A percentile compares a stretch with the other conserved stretches of the same genome.
These are phyloP conservation scores for Cyphellophora attinorum DNA, from an alignment of 2,329 filamentous ascomycete species.

Conservation along the genomic window DNA sequence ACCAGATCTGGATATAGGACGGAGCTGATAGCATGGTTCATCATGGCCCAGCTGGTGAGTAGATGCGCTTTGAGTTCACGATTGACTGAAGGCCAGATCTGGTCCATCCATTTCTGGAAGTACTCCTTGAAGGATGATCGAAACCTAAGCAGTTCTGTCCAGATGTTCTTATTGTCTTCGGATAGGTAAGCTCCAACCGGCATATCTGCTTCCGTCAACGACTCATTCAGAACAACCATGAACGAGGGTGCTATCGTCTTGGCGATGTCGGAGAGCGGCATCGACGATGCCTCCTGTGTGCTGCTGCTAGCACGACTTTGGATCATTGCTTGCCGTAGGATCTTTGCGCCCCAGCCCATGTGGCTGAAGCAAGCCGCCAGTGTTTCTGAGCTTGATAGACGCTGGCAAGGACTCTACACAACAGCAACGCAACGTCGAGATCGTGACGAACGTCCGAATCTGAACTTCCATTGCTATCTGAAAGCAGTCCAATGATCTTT, in stretches of 20 bases:
- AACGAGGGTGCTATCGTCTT: constrained; percentile 5
- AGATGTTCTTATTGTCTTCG: background rate
- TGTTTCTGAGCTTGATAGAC: constrained; percentile 6
- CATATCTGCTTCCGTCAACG: background rate
- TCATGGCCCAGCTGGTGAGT: constrained; percentile 5
- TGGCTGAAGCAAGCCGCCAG: constrained; percentile 7
- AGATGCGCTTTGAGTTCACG: constrained; percentile 1
- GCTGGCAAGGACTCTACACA: constrained; percentile 8
- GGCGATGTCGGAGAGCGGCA: constrained; percentile 1
- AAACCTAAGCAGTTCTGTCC: constrained; percentile 1
- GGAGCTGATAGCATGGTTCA: constrained; percentile 5
- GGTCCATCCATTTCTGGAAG: background rate
- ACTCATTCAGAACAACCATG: background rate
- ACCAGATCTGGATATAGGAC: constrained; percentile 4
- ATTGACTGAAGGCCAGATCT: constrained; percentile 2
- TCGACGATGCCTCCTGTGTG: background rate
- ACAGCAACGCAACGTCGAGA: constrained; percentile 6
- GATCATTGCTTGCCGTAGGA: constrained; percentile 4
- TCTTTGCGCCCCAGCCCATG: constrained; percentile 5
- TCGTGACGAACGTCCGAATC: no score
- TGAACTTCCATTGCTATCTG: no score
- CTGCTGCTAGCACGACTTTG: no score
- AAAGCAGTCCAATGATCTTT: no score
- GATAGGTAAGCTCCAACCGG: background rate
- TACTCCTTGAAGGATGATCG: background rate